A percentile compares a stretch with the other conserved stretches of the same genome.
phyloP scores from a whole-genome alignment of 768 basidiomycete genomes.

The Russula brevipes region DNA sequence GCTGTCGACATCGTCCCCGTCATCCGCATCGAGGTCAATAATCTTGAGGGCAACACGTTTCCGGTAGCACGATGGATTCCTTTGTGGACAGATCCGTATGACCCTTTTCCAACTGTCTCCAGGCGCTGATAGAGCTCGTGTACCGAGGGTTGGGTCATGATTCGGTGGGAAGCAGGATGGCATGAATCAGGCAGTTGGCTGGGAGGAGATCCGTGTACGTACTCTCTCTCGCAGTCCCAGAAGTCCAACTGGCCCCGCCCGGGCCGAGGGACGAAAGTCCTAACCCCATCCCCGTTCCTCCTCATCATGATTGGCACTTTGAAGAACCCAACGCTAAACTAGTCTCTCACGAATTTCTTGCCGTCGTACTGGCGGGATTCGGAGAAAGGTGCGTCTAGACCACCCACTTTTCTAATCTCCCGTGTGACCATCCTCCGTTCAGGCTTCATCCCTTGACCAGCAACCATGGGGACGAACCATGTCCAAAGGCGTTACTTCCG shows the following conservation, averaged over 20 bases:
- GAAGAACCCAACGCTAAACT: conserved; percentile 45
- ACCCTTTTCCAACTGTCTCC: conserved; percentile 92
- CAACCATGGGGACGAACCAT: conserved; percentile 74
- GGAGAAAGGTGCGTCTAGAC: conserved; percentile 69
- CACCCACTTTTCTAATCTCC: neutral
- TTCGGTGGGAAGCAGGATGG: neutral
- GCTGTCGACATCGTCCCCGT: conserved; percentile 87
- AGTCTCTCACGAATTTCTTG: conserved; percentile 74
- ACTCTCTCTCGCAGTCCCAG: no score
- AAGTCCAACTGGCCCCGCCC: neutral
- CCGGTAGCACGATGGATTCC: conserved; percentile 80
- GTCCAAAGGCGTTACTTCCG: conserved; percentile 83
- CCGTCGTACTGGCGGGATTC: conserved; percentile 84
- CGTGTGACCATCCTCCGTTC: conserved; percentile 12
- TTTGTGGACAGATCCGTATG: conserved; percentile 94
- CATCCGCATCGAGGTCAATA: conserved; percentile 94
- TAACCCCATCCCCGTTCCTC: conserved; percentile 6
- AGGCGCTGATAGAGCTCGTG: conserved; percentile 80
- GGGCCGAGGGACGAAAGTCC: neutral
- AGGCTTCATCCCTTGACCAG: conserved; percentile 69
- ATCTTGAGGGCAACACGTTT: conserved; percentile 96
- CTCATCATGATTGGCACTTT: conserved; percentile 51
- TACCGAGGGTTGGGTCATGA: conserved; percentile 52
- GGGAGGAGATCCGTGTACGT: neutral
- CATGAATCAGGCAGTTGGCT: conserved; percentile 4